A percentile compares a stretch with the other conserved stretches of the same genome.
These are phyloP conservation scores for Gamarada debralockiae DNA, from an alignment of 495 filamentous ascomycete species.

Conservation along the genomic window DNA sequence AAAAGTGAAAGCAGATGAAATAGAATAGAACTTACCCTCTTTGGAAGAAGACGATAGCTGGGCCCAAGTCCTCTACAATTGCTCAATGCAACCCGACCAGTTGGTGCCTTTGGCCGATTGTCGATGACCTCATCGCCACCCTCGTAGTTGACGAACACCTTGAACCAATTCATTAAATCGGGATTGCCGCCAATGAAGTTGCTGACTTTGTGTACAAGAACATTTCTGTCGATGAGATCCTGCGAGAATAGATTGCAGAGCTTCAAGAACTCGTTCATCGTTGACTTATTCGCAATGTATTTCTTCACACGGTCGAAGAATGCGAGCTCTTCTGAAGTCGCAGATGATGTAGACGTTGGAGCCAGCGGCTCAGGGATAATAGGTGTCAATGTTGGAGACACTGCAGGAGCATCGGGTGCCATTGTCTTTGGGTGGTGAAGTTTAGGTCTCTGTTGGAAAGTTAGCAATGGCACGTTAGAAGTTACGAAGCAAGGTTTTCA, in stretches of 20 bases:
- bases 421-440: conserved; percentile 59
- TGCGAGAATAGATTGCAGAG: conserved; percentile 90
- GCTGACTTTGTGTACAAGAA: conserved; percentile 74
- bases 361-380: conserved; percentile 80
- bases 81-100: conserved; percentile 76
- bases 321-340: conserved; percentile 70
- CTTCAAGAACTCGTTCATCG: conserved; percentile 92
- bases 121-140: conserved; percentile 75
- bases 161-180: conserved; percentile 85
- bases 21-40: conserved; percentile 41
- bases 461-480: conserved; percentile 4
- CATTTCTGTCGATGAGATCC: conserved; percentile 78
- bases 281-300: conserved; percentile 85
- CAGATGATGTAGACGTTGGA: conserved; percentile 60
- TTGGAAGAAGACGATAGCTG: conserved; percentile 90
- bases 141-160: conserved; percentile 67
- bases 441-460: conserved; percentile 45
- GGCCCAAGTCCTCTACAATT: conserved; percentile 92
- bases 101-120: conserved; percentile 67
- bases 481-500: neutral
- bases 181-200: conserved; percentile 84
- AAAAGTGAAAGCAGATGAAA: too few relatives aligned
- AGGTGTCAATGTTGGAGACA: conserved; percentile 84
- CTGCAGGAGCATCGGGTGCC: conserved; percentile 59
- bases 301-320: conserved; percentile 99